Conservation (phyloP, 192 early-diverging fungal species). For the Backusella tuberculispora region DNA sequence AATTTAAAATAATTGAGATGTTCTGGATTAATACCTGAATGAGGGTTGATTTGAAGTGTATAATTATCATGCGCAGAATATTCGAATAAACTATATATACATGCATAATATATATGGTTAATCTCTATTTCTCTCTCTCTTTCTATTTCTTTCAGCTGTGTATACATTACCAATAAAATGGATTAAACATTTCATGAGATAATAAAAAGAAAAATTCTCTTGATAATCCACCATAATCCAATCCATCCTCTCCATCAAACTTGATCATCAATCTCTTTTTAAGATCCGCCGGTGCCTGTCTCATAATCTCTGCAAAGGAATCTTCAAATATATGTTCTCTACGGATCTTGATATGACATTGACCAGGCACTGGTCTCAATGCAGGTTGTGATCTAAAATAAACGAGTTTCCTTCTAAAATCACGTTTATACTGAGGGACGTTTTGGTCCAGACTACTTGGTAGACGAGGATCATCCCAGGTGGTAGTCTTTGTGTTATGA, state of each 20-base stretch:
- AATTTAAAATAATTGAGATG: constrained; percentile 98
- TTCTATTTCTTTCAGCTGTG: not conserved
- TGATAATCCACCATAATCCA: constrained; percentile 97
- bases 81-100: constrained; percentile 75
- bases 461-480: constrained; percentile 92
- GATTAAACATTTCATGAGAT: constrained; percentile 99
- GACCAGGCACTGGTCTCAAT: constrained; percentile 85
- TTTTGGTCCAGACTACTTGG: constrained; percentile 83
- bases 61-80: constrained; percentile 98
- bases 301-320: constrained; percentile 93
- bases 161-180: constrained; percentile 49
- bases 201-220: constrained; percentile 98
- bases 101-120: constrained; percentile 36
- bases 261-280: constrained; percentile 98
- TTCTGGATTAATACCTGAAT: constrained; percentile 91
- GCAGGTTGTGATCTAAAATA: constrained; percentile 93
- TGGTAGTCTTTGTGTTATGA: constrained; percentile 96
- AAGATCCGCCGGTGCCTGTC: constrained; percentile 82
- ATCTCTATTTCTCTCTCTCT: constrained; percentile 61
- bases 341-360: constrained; percentile 90
- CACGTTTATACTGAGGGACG: constrained; percentile 98
- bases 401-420: constrained; percentile 95
- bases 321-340: constrained; percentile 93
- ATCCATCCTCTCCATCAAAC: constrained; percentile 96
- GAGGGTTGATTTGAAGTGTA: constrained; percentile 96